Base-by-base conservation (phyloP, 2,329 filamentous ascomycete genomes). In the Neopestalotiopsis clavispora region DNA sequence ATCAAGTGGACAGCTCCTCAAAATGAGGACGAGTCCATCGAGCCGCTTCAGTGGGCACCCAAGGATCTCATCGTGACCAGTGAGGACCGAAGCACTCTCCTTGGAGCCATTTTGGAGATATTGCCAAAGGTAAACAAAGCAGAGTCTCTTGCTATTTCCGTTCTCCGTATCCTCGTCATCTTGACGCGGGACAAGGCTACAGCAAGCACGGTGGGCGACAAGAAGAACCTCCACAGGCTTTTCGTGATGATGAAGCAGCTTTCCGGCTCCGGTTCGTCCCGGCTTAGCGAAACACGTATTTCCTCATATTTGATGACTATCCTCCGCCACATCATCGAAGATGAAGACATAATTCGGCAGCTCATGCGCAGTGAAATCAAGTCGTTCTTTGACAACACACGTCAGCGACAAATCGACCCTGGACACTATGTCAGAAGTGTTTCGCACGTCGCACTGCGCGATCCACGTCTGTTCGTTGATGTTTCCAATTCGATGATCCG, bases 231-330 rank as follows among this genome's bases (percentile, higher is more conserved):
- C 63, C 93, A 96, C 76, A 89, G 94, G 34, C 84, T 99, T 28
- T 98, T 99, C 80, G 89, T 98, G 65, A 97, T 98, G 93, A 90
- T 95, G 68, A 97, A 97, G 79, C 95, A 98, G 78, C 88, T 98
- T 69, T 91, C 94, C 23, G 93, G 92, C 32, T 87, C 90, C 38
- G 92, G 93, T 6, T 93, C 94, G 38, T 89, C 92, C 67, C 91
- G 91, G 67, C 87, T 99, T 10, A 85, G 83, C 70, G 84, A 86
- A 56, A 84, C 83, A 2, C 84, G 83, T 66, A 81, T 89, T 52
- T 83, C 84, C 3, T 79, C 84, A 28, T 87, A 92, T 68, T 92
- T 97, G 75, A 91, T 98, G 87, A 88, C 95, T 13, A 91, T 98
- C 66, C 84, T 99, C 58, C 91, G 97, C 56, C 96, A 99, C 76